Evolutionary conservation across 2,329 filamentous ascomycete genomes (phyloP).

Genomic region (Bertia moriformis): DNA sequence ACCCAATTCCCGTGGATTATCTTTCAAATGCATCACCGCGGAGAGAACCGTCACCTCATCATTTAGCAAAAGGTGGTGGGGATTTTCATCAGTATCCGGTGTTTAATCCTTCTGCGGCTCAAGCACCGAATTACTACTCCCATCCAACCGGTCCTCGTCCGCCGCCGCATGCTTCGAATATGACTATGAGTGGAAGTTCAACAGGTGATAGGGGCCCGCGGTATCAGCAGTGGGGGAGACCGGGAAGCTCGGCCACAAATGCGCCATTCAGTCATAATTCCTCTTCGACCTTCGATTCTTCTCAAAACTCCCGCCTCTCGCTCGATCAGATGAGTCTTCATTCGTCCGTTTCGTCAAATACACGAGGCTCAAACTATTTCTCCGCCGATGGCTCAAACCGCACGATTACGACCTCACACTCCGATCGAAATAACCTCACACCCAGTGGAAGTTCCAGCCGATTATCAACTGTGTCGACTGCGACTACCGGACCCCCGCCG

Average conservation of each 20-base stretch:
- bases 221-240: constrained; percentile 37
- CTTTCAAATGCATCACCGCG: constrained; percentile 24
- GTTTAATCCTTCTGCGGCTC: constrained; percentile 22
- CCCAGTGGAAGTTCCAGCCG: constrained; percentile 3
- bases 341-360: constrained; percentile 29
- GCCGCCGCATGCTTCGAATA: constrained; percentile 23
- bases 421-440: constrained; percentile 6
- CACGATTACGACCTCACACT: constrained; percentile 4
- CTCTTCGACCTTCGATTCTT: constrained; percentile 15
- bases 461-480: neutral
- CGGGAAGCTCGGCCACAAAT: constrained; percentile 21
- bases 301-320: constrained; percentile 35
- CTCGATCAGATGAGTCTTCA: constrained; percentile 51
- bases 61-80: constrained; percentile 37
- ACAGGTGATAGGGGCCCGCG: constrained; percentile 30
- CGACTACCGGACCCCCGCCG: constrained; percentile 4
- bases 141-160: constrained; percentile 33
- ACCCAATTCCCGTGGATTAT: constrained; percentile 33
- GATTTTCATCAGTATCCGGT: constrained; percentile 52
- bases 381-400: constrained; percentile 18
- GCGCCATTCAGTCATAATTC: constrained; percentile 20
- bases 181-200: constrained; percentile 30
- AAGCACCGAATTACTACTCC: constrained; percentile 18
- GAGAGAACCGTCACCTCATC: constrained; percentile 39
- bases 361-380: constrained; percentile 31